Evolutionary conservation across 2,329 filamentous ascomycete species (phyloP).

Genomic region (Aureobasidium leucospermi): DNA sequence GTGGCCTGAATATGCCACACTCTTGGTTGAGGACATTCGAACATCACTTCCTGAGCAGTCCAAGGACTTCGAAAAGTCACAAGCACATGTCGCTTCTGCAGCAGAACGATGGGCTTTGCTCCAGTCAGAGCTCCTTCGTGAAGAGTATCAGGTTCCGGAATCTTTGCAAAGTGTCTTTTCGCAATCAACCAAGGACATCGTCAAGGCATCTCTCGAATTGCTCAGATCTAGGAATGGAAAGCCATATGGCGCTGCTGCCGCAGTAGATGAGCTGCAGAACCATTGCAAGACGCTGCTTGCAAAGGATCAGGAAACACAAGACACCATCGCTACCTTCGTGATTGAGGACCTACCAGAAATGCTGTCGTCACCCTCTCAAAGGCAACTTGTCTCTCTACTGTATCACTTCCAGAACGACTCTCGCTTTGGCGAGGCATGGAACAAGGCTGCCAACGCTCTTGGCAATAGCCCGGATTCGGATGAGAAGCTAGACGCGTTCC

Average conservation of each 20-base stretch:
- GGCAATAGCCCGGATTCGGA: conserved; percentile 16
- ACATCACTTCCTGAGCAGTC: conserved; percentile 76
- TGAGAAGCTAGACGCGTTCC: conserved; percentile 20
- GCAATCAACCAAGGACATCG: conserved; percentile 34
- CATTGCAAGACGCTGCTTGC: conserved; percentile 36
- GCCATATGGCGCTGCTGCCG: conserved; percentile 56
- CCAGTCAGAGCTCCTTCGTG: conserved; percentile 32
- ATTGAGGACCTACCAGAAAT: conserved; percentile 50
- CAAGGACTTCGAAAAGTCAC: conserved; percentile 65
- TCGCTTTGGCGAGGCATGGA: conserved; percentile 25
- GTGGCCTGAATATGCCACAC: conserved; percentile 56
- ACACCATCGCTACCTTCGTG: conserved; percentile 40
- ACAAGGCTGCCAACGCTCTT: conserved; percentile 11
- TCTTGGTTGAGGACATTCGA: conserved; percentile 60
- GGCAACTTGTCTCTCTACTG: conserved; percentile 59
- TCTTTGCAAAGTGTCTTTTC: conserved; percentile 21
- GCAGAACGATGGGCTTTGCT: conserved; percentile 58
- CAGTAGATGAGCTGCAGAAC: conserved; percentile 47
- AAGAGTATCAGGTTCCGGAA: conserved; percentile 21
- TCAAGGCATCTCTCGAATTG: conserved; percentile 43
- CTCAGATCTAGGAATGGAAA: conserved; percentile 53
- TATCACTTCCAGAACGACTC: conserved; percentile 37
- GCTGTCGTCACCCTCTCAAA: conserved; percentile 60
- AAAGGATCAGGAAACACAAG: conserved; percentile 35
- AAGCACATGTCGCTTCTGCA: conserved; percentile 59